Evolutionary conservation across 73 alveolate genomes (phyloP).

Genomic region (Tetrahymena malaccensis): DNA sequence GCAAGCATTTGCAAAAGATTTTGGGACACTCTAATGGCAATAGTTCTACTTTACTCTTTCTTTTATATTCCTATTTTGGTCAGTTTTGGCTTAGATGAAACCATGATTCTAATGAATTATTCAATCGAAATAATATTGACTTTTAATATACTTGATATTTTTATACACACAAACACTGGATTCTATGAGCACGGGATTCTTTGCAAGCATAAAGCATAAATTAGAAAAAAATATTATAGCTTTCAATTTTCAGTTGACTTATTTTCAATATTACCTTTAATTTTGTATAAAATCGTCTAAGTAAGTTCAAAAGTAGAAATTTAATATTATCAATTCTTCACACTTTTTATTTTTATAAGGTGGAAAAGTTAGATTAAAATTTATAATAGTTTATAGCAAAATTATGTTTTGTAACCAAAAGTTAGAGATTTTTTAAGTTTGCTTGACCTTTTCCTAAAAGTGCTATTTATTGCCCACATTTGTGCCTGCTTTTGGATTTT

Average conservation of each 20-base stretch:
- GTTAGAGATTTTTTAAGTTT: background rate
- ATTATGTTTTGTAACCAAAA: background rate
- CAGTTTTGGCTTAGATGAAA: background rate
- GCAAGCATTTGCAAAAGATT: background rate
- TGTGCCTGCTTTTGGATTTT: conserved; percentile 40
- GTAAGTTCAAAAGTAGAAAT: background rate
- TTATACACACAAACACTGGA: conserved; percentile 5
- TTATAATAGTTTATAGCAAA: background rate
- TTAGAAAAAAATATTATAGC: background rate
- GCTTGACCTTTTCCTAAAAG: background rate
- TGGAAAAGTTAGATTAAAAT: background rate
- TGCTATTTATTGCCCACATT: conserved; percentile 19
- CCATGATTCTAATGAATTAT: background rate
- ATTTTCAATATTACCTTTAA: background rate
- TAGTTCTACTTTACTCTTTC: background rate
- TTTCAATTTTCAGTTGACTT: background rate
- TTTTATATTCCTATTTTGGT: background rate
- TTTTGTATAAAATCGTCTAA: background rate
- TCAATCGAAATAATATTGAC: background rate
- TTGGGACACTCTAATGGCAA: background rate
- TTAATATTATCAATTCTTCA: background rate
- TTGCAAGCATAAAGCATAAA: background rate
- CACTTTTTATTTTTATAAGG: background rate
- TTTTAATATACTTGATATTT: background rate
- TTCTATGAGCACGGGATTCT: background rate